Percentiles rank a stretch among this genome's conserved stretches.
phyloP scores from a whole-genome alignment of 305 asterid genomes.

The Ilex paraguariensis region DNA sequence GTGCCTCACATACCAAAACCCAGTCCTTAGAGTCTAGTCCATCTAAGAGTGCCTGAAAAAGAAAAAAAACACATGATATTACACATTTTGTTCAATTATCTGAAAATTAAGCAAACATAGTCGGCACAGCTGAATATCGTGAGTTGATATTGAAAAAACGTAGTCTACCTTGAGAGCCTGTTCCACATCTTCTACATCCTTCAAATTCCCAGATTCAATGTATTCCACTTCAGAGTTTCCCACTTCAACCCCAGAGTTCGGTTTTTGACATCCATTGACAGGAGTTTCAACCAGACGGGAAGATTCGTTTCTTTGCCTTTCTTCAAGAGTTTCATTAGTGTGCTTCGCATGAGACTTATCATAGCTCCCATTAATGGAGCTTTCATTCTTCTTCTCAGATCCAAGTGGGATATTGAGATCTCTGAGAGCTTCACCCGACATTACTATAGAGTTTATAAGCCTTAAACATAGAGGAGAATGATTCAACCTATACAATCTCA shows the following conservation, averaged over 20 bases:
- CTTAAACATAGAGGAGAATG: slow-evolving; percentile 16
- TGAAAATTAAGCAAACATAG: background rate
- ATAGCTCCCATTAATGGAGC: slow-evolving; percentile 38
- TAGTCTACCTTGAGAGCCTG: slow-evolving; percentile 46
- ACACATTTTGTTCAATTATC: background rate
- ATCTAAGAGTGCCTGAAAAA: slow-evolving; percentile 47
- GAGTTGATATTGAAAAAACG: background rate
- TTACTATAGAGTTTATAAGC: slow-evolving; percentile 19
- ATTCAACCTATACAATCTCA: slow-evolving; percentile 3
- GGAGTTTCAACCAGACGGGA: slow-evolving; percentile 28
- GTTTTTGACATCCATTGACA: slow-evolving; percentile 25
- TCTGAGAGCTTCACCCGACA: slow-evolving; percentile 62
- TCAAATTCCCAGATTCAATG: slow-evolving; percentile 67
- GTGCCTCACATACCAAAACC: slow-evolving; percentile 78
- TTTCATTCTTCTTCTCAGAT: slow-evolving; percentile 43
- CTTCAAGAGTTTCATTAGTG: slow-evolving; percentile 31
- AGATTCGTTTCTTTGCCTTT: slow-evolving; percentile 28
- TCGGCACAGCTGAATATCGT: background rate
- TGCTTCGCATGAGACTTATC: slow-evolving; percentile 32
- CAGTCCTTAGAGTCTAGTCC: slow-evolving; percentile 85
- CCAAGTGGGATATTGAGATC: slow-evolving; percentile 41
- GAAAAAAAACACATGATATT: background rate
- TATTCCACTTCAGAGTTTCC: slow-evolving; percentile 68
- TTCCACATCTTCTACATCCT: slow-evolving; percentile 65
- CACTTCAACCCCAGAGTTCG: slow-evolving; percentile 34